These are phyloP conservation scores for Phoma sp. DNA, from an alignment of 2,329 filamentous ascomycete species.

Conservation along the genomic window DNA sequence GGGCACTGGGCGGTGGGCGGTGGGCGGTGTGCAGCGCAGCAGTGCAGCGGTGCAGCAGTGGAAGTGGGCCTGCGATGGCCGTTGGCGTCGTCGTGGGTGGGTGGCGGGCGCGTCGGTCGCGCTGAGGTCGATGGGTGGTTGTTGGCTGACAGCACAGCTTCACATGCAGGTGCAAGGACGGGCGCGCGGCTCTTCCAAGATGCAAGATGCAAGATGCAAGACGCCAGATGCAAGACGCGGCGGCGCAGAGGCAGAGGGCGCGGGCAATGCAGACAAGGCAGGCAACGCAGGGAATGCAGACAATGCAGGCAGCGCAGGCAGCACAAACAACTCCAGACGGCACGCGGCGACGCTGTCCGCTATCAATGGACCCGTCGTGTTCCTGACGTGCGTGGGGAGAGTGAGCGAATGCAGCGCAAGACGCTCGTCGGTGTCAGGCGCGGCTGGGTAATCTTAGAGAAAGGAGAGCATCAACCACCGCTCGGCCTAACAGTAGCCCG, in stretches of 20 bases:
- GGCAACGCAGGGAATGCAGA: too few relatives aligned
- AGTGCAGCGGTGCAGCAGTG: constrained; percentile 3
- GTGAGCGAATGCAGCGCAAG: constrained; percentile 15
- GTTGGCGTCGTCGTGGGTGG: constrained; percentile 9
- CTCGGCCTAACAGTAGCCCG: constrained; percentile 19
- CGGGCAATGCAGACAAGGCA: too few relatives aligned
- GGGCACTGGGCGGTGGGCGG: constrained; percentile 10
- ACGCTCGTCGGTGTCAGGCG: constrained; percentile 34
- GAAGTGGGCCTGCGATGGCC: constrained; percentile 10
- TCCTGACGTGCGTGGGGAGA: constrained; percentile 39
- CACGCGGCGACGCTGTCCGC: constrained; percentile 4
- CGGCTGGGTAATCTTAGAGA: constrained; percentile 30
- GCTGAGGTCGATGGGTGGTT: constrained; percentile 5
- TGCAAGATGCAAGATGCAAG: not conserved
- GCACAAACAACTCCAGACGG: not conserved
- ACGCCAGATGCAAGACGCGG: too few relatives aligned
- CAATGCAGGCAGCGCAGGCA: not conserved
- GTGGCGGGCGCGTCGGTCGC: constrained; percentile 4
- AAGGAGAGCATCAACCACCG: constrained; percentile 21
- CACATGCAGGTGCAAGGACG: constrained; percentile 21
- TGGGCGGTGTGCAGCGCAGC: not conserved
- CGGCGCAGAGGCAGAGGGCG: too few relatives aligned
- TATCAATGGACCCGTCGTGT: constrained; percentile 23
- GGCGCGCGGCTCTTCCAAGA: not conserved
- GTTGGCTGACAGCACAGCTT: constrained; percentile 15